Base-by-base conservation (phyloP, 2,329 filamentous ascomycete species). In the Beauveria varroae region DNA sequence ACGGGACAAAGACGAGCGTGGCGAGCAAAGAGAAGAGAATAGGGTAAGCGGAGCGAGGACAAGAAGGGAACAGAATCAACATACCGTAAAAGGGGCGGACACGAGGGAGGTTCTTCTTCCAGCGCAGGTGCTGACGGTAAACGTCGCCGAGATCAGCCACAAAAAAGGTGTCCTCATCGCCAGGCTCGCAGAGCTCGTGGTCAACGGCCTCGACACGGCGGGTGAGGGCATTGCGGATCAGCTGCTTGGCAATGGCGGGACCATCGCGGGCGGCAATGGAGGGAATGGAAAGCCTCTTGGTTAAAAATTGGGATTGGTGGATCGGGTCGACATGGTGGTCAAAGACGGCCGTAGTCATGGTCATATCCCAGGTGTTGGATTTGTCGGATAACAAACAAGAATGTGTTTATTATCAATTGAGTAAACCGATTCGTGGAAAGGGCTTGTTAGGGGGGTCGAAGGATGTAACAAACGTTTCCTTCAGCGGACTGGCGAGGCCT, bases 161-260 rank as follows among this genome's bases (percentile, higher is more conserved):
- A 78, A 96, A 99, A 79, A 99, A 99, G 63, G 95, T 89, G 78
- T 98, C 95, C 79, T 99, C 95, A 62, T 96, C 95, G 68, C 95
- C 95, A 56, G 92, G 86, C 67, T 90, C 89, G 78, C 95, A 99
- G 69, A 82, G 82, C 73, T 98, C 90, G 70, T 90, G 86, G 78
- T 99, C 87, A 74, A 99, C 88, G 71, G 80, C 84, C 72, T 90
- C 85, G 67, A 96, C 89, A 67, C 91, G 92, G 70, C 88, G 85
- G 81, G 91, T 90, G 73, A 99, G 82, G 72, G 93, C 90, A 72
- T 91, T 83, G 73, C 91, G 87, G 75, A 98, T 92, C 79, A 97
- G 78, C 71, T 89, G 83, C 80, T 93, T 95, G 71, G 91, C 70
- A 67, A 77, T 68, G 65, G 71, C 66, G 64, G 64, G 73, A 72